Conservation (phyloP, 345 rosid genomes). For the Schrenkiella parvula region DNA sequence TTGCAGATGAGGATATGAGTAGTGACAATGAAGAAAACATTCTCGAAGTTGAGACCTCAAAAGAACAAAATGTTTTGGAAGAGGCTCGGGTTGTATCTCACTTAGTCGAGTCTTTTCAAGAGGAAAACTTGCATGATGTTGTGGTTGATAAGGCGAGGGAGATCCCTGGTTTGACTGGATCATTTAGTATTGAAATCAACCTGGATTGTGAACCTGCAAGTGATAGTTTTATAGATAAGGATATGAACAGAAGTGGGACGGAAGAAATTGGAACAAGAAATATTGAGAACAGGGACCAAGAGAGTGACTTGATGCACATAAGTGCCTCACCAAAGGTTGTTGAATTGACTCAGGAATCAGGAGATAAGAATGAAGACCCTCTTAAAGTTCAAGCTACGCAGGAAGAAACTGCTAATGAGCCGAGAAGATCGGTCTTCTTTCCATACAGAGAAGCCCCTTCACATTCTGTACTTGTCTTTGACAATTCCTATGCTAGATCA, state of each 20-base stretch:
- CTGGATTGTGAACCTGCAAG: conserved; percentile 19
- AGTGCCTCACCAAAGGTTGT: conserved; percentile 6
- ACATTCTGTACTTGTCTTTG: conserved; percentile 22
- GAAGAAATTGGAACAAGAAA: conserved; percentile 10
- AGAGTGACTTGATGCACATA: conserved; percentile 2
- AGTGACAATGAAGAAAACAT: conserved; percentile 18
- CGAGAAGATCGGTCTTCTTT: conserved; percentile 17
- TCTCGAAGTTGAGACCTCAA: conserved; percentile 23
- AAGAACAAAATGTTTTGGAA: conserved; percentile 12
- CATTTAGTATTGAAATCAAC: conserved; percentile 13
- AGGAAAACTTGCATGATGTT: conserved; percentile 11
- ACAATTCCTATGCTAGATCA: conserved; percentile 9
- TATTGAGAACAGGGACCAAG: conserved; percentile 31
- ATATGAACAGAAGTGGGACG: neutral
- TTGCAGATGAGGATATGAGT: conserved; percentile 33
- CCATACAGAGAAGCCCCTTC: conserved; percentile 23
- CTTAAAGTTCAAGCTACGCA: conserved; percentile 7
- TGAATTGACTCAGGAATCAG: conserved; percentile 20
- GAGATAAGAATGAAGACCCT: conserved; percentile 9
- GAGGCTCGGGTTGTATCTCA: neutral
- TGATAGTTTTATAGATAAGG: conserved; percentile 28
- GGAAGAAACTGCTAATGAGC: conserved; percentile 22
- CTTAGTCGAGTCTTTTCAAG: conserved; percentile 9
- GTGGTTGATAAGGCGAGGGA: conserved; percentile 15
- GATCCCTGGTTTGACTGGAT: conserved; percentile 13